Base-by-base conservation (phyloP, 2,329 filamentous ascomycete species). In the Rhexocercosporidium sp. region DNA sequence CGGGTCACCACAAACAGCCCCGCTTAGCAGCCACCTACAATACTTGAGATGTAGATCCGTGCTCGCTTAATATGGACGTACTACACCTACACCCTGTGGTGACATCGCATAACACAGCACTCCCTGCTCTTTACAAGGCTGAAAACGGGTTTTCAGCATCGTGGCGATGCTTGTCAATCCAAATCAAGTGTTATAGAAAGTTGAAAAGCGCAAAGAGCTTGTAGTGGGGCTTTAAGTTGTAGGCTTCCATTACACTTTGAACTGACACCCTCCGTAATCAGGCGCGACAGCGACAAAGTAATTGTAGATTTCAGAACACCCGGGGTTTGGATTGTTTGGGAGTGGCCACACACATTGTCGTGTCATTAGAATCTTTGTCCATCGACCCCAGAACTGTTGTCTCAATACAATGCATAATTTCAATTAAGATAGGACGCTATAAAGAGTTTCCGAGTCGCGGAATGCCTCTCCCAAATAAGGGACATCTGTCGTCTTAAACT, bases 181-280 rank as follows among this genome's bases (percentile, higher is more conserved):
- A 69, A 53, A 71, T 71, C 39, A 63, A 72, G 37, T 27, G 59
- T 69, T 72, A 39, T 69, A 71, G 66, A 47, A 66, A 46, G 69
- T 72, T 63, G 25, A 69, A 71, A 62, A 62, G 65, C 59, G 66
- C 53, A 67, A 70, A 71, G 63, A 72, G 63, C 60, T 68, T 59
- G 62, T 72, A 46, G 65, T 71, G 62, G 67, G 72, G 59, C 62
- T 70, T 27, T 66, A 63, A 49, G 53, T 70, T 31, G 56, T 61
- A 31, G 53, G 68, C 31, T 63, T 53, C 18, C 62, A 69, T 64
- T 69, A 41, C 57, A 69, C 64, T 64, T 51, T 18, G 39, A 67
- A 67, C 59, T 56, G 31, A 67, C 59, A 49, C 29, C 57, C 37
- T 67, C 39, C 25, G 47, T 47, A 66, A 68, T 51, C 22, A 63